Percentiles rank a stretch among this genome's conserved stretches.
These are phyloP conservation scores for Xylaria sp. DNA, from an alignment of 2,329 filamentous ascomycete genomes.

Conservation along the genomic window DNA sequence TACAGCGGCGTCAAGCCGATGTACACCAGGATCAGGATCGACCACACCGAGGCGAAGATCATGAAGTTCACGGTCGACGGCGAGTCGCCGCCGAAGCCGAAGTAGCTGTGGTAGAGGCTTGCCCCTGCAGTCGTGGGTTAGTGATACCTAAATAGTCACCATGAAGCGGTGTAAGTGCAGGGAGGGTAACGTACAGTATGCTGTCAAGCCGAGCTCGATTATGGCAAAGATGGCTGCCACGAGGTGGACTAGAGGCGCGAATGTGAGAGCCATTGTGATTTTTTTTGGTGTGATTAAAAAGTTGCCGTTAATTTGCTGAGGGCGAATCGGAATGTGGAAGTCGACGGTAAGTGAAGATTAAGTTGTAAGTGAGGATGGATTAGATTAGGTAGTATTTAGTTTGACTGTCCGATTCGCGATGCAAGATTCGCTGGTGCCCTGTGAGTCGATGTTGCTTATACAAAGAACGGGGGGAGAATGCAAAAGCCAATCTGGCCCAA, in stretches of 20 bases:
- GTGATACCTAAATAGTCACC: background rate
- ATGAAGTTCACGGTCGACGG: constrained; percentile 77
- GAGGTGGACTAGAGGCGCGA: constrained; percentile 71
- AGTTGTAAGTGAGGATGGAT: background rate
- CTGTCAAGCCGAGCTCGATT: constrained; percentile 78
- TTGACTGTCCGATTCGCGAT: background rate
- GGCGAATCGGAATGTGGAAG: background rate
- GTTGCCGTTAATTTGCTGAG: background rate
- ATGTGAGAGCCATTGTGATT: constrained; percentile 60
- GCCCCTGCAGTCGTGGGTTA: constrained; percentile 60
- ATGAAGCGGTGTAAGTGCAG: background rate
- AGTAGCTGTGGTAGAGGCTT: constrained; percentile 55
- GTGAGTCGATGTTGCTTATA: background rate
- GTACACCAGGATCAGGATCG: constrained; percentile 75
- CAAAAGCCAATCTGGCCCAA: background rate
- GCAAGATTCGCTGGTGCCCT: background rate
- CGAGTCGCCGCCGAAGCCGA: constrained; percentile 47
- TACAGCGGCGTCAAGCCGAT: constrained; percentile 74
- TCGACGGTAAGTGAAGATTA: background rate
- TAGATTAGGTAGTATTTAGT: background rate
- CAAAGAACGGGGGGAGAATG: background rate
- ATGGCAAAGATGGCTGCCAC: constrained; percentile 75
- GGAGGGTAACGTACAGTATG: constrained; percentile 67
- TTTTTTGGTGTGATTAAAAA: background rate
- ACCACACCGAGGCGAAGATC: constrained; percentile 82